Conservation (phyloP, 768 basidiomycete genomes). For the Hygrocybe punicea region DNA sequence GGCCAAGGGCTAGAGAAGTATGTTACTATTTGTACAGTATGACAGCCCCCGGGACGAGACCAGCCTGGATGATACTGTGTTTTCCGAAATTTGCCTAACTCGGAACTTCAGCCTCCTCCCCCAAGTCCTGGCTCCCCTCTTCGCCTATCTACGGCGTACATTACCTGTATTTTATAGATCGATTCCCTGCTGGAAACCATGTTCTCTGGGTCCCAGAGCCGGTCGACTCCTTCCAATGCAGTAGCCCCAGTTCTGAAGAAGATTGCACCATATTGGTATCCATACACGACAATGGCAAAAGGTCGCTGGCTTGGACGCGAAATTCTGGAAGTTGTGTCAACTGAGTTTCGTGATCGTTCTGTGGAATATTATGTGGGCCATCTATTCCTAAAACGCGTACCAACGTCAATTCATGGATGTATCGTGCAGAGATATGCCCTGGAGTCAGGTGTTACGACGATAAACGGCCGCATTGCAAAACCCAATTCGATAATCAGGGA, state of each 20-base stretch:
- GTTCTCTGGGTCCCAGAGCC: conserved; percentile 18
- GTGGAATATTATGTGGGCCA: conserved; percentile 90
- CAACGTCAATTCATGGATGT: conserved; percentile 3
- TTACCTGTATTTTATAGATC: neutral
- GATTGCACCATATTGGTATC: conserved; percentile 86
- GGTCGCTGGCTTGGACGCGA: conserved; percentile 85
- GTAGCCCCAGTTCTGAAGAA: conserved; percentile 61
- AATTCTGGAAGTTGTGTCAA: conserved; percentile 86
- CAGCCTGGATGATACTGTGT: no score
- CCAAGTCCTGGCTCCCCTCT: no score
- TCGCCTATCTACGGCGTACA: neutral
- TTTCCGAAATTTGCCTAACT: no score
- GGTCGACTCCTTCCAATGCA: conserved; percentile 22
- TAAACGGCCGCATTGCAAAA: conserved; percentile 85
- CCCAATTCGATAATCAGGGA: conserved; percentile 77
- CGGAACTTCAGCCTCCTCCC: no score
- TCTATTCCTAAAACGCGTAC: neutral
- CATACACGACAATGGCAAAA: conserved; percentile 91
- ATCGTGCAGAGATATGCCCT: conserved; percentile 51
- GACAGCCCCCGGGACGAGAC: no score
- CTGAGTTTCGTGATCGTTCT: conserved; percentile 89
- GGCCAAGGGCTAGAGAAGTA: no score
- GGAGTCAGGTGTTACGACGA: conserved; percentile 91
- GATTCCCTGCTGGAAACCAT: conserved; percentile 44
- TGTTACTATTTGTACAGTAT: no score